Evolutionary conservation across 768 basidiomycete genomes (phyloP).

Genomic region (Mycena galopus): DNA sequence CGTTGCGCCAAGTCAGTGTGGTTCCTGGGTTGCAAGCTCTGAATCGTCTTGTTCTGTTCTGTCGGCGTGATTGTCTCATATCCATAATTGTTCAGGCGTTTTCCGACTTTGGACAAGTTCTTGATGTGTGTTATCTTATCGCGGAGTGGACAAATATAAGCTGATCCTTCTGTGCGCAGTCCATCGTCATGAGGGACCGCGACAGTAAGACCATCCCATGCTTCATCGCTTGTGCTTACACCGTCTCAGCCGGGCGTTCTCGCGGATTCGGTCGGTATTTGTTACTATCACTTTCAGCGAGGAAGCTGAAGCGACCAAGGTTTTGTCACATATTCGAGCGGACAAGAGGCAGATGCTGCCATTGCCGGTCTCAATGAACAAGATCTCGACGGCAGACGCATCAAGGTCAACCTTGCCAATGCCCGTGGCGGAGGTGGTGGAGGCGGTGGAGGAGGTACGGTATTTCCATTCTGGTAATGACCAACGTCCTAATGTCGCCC

Average conservation of each 20-base stretch:
- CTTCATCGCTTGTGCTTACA: slow-evolving; percentile 2
- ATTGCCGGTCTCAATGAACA: slow-evolving; percentile 86
- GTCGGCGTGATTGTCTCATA: slow-evolving; percentile 57
- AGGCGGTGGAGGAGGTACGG: slow-evolving; percentile 57
- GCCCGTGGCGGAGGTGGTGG: slow-evolving; percentile 68
- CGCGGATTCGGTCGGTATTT: slow-evolving; percentile 99
- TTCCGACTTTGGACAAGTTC: slow-evolving; percentile 81
- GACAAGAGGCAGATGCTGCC: slow-evolving; percentile 83
- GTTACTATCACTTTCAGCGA: no score
- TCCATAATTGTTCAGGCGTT: slow-evolving; percentile 84
- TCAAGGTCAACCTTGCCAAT: slow-evolving; percentile 91
- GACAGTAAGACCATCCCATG: slow-evolving; percentile 63
- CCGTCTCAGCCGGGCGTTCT: slow-evolving; percentile 76
- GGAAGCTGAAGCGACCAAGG: no score
- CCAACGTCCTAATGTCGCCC: not conserved
- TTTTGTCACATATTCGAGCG: no score
- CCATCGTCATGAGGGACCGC: slow-evolving; percentile 98
- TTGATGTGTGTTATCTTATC: slow-evolving; percentile 85
- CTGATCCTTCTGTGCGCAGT: slow-evolving; percentile 66
- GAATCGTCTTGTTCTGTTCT: slow-evolving; percentile 43
- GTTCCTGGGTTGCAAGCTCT: slow-evolving; percentile 50
- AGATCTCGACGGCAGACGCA: slow-evolving; percentile 92
- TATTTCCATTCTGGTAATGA: not conserved
- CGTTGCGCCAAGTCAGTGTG: slow-evolving; percentile 88
- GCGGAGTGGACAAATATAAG: slow-evolving; percentile 49